Evolutionary conservation across 495 filamentous ascomycete genomes (phyloP), one percentile per base, ranked within the genome.

Genomic region (Tuber magnatum): DNA sequence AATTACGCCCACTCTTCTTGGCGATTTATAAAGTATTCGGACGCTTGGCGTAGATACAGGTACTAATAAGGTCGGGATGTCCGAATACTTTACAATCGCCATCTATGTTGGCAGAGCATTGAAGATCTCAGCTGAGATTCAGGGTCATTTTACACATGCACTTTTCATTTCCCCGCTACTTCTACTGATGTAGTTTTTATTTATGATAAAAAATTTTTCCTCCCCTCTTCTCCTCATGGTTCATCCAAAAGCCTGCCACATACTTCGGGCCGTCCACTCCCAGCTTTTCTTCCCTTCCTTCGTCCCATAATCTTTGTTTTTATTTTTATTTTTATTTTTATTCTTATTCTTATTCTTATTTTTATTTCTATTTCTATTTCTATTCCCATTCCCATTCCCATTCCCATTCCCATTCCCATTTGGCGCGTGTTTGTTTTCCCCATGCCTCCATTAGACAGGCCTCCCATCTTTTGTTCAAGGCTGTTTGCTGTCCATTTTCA

Each of bases 101-200:
- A 7, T 40, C 3, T 40, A 40, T 40, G 39, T 40, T 40, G 2
- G 39, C 39, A 2, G 51, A 56, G 51, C 12, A 56, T 56, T 56
- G n/a, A 56, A n/a, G 51, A 56, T 8, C n/a, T 3, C 24, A 72
- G 65, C 73, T 71, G 73, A 75, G 56, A 69, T 78, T 35, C 44
- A 61, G 40, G 74, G 74, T 79, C 61, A 76, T 72, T 72, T 72
- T 70, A 78, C 72, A 69, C 77, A 78, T 78, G 77, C 77, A 78
- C 75, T 74, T n/a, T 56, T 56, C 51, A 56, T 56, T 56, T 48
- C 61, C 73, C 73, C 73, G 71, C 71, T 74, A 56, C 46, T 73
- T 71, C 73, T 69, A 51, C 68, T 78, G 72, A 70, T 79, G 72
- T 73, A 70, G 75, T 56, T 77, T 78, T 74, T 69, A 68, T 38